Conservation (phyloP, 768 basidiomycete species). For the Psilocybe azurescens region DNA sequence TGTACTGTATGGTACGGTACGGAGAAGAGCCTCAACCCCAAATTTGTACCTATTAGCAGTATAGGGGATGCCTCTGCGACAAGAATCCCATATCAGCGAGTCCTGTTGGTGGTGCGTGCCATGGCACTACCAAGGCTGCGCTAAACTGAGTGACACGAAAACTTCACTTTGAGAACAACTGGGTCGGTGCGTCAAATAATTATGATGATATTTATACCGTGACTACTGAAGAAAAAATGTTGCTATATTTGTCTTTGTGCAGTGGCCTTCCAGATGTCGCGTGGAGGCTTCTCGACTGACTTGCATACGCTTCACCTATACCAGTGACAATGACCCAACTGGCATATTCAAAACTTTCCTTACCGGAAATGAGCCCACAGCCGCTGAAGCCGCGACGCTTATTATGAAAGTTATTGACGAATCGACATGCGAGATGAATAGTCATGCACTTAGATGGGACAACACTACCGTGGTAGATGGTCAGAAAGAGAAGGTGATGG, state of each 20-base stretch:
- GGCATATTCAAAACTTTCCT: not conserved
- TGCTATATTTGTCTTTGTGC: not conserved
- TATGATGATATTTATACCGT: not conserved
- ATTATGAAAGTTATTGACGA: not conserved
- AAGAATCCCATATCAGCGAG: not conserved
- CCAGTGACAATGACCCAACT: not conserved
- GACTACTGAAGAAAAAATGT: too few relatives aligned
- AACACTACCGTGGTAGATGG: not conserved
- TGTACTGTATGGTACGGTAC: constrained; percentile 6
- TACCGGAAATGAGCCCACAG: not conserved
- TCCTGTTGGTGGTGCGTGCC: not conserved
- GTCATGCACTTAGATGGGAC: not conserved
- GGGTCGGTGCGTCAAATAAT: not conserved
- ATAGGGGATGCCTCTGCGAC: not conserved
- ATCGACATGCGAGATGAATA: not conserved
- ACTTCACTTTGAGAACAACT: constrained; percentile 14
- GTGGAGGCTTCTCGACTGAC: not conserved
- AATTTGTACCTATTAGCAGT: constrained; percentile 6
- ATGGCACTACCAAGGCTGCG: constrained; percentile 3
- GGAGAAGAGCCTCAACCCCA: constrained; percentile 3
- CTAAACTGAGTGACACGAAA: constrained; percentile 9
- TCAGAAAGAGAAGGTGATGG: too few relatives aligned
- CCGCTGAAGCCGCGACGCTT: not conserved
- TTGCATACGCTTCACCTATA: not conserved
- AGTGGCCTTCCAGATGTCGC: not conserved